These are phyloP conservation scores for Russula griseocarnosa DNA, from an alignment of 768 basidiomycete species.

Conservation along the genomic window DNA sequence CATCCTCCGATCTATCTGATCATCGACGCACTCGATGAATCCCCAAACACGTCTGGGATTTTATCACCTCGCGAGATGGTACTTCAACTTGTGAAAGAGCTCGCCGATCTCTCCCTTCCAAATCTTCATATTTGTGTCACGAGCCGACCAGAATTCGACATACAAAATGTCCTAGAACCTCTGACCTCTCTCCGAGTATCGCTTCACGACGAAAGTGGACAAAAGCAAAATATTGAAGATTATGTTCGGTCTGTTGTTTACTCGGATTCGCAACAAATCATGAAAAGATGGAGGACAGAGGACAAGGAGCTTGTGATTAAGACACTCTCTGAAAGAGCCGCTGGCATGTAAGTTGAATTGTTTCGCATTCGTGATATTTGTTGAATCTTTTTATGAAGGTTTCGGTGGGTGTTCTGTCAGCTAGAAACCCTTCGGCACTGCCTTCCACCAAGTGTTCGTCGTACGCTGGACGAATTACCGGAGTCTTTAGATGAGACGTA, in stretches of 20 bases:
- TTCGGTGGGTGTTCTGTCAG: neutral
- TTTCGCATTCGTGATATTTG: too few relatives aligned
- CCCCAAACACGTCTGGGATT: neutral
- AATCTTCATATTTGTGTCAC: constrained; percentile 10
- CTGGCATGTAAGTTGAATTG: constrained; percentile 12
- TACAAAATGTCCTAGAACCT: constrained; percentile 2
- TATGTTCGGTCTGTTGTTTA: neutral
- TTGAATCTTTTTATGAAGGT: neutral
- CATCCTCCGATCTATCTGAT: constrained; percentile 5
- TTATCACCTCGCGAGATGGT: neutral
- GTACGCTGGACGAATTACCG: neutral
- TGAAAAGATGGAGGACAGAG: neutral
- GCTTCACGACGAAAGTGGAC: constrained; percentile 3
- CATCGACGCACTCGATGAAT: constrained; percentile 13
- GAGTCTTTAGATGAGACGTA: constrained; percentile 1
- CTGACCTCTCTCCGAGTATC: neutral
- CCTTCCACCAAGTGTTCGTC: neutral
- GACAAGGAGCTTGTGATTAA: neutral
- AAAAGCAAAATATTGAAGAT: neutral
- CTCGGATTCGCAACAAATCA: constrained; percentile 1
- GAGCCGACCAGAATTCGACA: constrained; percentile 11
- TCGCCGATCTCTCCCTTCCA: neutral
- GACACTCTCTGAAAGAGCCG: constrained; percentile 4
- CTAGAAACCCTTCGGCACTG: constrained; percentile 5
- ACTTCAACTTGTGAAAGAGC: constrained; percentile 2